Percentiles rank a stretch among this genome's conserved stretches.
Conservation (phyloP, 1,284 basidiomycete genomes). For the Leccinum pachyderme region DNA sequence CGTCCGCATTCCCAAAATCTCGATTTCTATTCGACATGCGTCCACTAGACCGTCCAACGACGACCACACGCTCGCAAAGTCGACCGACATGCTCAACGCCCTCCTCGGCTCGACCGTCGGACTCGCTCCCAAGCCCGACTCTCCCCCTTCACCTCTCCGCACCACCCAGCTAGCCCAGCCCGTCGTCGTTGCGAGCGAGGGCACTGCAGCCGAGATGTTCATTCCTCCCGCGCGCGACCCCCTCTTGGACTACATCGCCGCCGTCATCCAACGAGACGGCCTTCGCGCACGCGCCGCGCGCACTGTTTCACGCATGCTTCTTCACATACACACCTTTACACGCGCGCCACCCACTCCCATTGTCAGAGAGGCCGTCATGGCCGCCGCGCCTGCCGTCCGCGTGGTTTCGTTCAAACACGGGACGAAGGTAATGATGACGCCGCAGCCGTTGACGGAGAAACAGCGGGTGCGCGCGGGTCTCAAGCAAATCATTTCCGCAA, state of each 20-base stretch:
- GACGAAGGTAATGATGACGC: constrained; percentile 63
- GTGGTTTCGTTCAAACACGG: constrained; percentile 50
- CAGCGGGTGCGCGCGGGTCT: constrained; percentile 70
- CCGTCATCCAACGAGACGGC: constrained; percentile 65
- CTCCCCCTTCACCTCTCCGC: not conserved
- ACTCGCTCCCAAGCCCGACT: constrained; percentile 5
- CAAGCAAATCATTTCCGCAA: constrained; percentile 62
- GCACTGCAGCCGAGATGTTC: constrained; percentile 33
- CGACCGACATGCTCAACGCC: constrained; percentile 19
- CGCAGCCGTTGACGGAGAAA: constrained; percentile 73
- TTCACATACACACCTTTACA: constrained; percentile 72
- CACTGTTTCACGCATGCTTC: constrained; percentile 58
- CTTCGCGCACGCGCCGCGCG: constrained; percentile 64
- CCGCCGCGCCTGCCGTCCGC: constrained; percentile 66
- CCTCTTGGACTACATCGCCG: constrained; percentile 70
- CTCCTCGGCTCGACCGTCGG: constrained; percentile 23
- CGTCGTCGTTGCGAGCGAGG: not conserved
- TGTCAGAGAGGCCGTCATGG: constrained; percentile 64
- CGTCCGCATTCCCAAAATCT: not conserved
- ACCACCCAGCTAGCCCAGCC: not conserved
- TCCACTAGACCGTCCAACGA: constrained; percentile 20
- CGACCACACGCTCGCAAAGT: constrained; percentile 23
- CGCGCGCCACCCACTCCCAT: constrained; percentile 76
- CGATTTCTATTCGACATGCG: constrained; percentile 9
- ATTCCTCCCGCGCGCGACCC: constrained; percentile 79